These are phyloP conservation scores for Suillus occidentalis DNA, from an alignment of 768 basidiomycete genomes.

Conservation along the genomic window DNA sequence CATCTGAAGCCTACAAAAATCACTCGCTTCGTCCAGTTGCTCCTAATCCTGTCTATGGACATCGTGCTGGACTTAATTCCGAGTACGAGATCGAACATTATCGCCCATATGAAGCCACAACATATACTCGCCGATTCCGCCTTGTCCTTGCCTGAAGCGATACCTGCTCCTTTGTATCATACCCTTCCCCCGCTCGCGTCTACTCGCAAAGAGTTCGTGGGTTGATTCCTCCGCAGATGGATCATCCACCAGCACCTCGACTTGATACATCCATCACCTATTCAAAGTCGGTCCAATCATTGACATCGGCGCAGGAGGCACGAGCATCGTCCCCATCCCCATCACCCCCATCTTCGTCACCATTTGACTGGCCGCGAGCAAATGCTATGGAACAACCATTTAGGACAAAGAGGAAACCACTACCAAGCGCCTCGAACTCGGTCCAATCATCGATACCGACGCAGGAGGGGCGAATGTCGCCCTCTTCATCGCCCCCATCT, in stretches of 20 bases:
- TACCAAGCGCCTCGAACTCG: conserved; percentile 19
- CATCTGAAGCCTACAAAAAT: conserved; percentile 43
- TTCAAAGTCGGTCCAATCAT: conserved; percentile 27
- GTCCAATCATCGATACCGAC: conserved; percentile 21
- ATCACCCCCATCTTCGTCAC: conserved; percentile 37
- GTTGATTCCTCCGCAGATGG: conserved; percentile 13
- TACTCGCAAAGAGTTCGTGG: conserved; percentile 12
- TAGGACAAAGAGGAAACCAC: conserved; percentile 14
- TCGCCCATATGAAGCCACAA: conserved; percentile 24
- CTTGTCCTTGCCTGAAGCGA: conserved; percentile 25
- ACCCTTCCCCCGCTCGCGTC: conserved; percentile 17
- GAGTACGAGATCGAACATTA: conserved; percentile 53
- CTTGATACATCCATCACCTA: conserved; percentile 33
- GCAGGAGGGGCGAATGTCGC: conserved; percentile 14
- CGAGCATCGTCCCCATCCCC: conserved; percentile 32
- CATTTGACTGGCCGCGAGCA: conserved; percentile 55
- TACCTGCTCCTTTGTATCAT: conserved; percentile 19
- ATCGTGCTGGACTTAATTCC: conserved; percentile 39
- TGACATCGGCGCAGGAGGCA: conserved; percentile 15
- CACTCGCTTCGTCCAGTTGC: conserved; percentile 41
- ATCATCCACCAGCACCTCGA: conserved; percentile 12
- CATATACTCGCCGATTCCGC: conserved; percentile 19
- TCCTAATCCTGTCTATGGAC: conserved; percentile 30
- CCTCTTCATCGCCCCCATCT: conserved; percentile 20
- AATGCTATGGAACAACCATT: conserved; percentile 34